Conservation (phyloP, 2,329 filamentous ascomycete species). For the Pyrenochaeta sp. region DNA sequence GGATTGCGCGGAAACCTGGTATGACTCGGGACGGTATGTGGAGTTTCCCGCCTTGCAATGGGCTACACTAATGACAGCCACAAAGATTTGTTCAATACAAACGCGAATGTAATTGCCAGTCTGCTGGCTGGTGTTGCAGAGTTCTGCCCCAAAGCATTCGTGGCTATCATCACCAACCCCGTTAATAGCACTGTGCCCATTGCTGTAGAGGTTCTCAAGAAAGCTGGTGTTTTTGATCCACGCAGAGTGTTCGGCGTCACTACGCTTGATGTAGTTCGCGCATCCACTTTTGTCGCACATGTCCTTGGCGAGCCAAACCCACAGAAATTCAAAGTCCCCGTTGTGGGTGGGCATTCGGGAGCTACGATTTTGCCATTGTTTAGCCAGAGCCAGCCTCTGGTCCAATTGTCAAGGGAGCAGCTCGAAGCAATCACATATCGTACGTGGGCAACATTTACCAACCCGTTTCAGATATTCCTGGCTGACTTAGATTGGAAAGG, state of each 20-base stretch:
- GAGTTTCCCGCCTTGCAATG: no score
- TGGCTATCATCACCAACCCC: slow-evolving; percentile 98
- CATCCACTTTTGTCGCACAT: slow-evolving; percentile 92
- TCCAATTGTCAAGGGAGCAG: slow-evolving; percentile 86
- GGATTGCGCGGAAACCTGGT: slow-evolving; percentile 97
- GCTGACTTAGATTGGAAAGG: slow-evolving; percentile 52
- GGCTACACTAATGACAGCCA: no score
- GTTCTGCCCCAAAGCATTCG: slow-evolving; percentile 88
- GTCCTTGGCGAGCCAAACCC: slow-evolving; percentile 84
- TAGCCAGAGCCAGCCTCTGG: slow-evolving; percentile 83
- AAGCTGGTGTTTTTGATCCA: slow-evolving; percentile 89
- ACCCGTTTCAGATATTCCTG: no score
- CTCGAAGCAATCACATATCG: slow-evolving; percentile 90
- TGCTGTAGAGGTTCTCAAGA: slow-evolving; percentile 94
- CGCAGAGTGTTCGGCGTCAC: slow-evolving; percentile 98
- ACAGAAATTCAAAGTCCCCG: slow-evolving; percentile 83
- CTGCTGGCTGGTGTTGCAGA: slow-evolving; percentile 88
- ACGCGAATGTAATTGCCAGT: slow-evolving; percentile 95
- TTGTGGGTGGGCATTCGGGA: slow-evolving; percentile 96
- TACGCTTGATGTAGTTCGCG: slow-evolving; percentile 96
- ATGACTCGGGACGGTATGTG: slow-evolving; percentile 99
- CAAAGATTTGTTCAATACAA: slow-evolving; percentile 99
- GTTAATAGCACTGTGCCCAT: slow-evolving; percentile 99
- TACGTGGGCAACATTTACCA: slow-evolving; percentile 44
- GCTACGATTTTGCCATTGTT: slow-evolving; percentile 98